Conservation (phyloP, 2,329 filamentous ascomycete genomes). For the Xylaria sp. region DNA sequence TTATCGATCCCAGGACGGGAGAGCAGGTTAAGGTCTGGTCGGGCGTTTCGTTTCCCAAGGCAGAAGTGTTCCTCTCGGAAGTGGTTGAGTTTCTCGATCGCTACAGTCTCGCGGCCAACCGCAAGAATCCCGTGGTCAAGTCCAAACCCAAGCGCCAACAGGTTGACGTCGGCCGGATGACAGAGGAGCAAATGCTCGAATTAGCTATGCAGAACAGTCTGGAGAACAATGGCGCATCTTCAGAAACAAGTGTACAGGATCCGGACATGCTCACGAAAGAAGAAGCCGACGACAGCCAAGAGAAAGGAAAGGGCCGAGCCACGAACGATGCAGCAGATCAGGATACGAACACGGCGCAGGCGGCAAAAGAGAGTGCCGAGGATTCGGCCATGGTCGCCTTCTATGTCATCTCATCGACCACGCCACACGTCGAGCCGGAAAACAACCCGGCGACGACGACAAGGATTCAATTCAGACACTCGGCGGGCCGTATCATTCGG, state of each 20-base stretch:
- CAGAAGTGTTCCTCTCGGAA: conserved; percentile 81
- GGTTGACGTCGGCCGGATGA: conserved; percentile 80
- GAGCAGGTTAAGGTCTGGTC: conserved; percentile 98
- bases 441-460: conserved; percentile 67
- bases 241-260: conserved; percentile 59
- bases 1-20: conserved; percentile 90
- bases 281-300: conserved; percentile 45
- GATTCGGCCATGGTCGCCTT: conserved; percentile 47
- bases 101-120: conserved; percentile 81
- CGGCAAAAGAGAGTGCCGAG: conserved; percentile 2
- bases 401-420: conserved; percentile 63
- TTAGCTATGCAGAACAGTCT: conserved; percentile 89
- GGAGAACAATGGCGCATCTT: conserved; percentile 45
- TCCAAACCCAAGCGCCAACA: conserved; percentile 66
- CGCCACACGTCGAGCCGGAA: conserved; percentile 72
- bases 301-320: conserved; percentile 50
- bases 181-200: conserved; percentile 94
- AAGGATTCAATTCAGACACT: conserved; percentile 86
- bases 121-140: conserved; percentile 87
- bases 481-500: conserved; percentile 77
- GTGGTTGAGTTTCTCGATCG: conserved; percentile 94
- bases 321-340: conserved; percentile 25
- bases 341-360: conserved; percentile 16
- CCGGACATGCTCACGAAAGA: conserved; percentile 83
- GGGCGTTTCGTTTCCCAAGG: conserved; percentile 68